Percentiles rank a stretch among this genome's conserved stretches.
phyloP scores from a whole-genome alignment of 2,329 filamentous ascomycete genomes.

The Hirsutella rhossiliensis region DNA sequence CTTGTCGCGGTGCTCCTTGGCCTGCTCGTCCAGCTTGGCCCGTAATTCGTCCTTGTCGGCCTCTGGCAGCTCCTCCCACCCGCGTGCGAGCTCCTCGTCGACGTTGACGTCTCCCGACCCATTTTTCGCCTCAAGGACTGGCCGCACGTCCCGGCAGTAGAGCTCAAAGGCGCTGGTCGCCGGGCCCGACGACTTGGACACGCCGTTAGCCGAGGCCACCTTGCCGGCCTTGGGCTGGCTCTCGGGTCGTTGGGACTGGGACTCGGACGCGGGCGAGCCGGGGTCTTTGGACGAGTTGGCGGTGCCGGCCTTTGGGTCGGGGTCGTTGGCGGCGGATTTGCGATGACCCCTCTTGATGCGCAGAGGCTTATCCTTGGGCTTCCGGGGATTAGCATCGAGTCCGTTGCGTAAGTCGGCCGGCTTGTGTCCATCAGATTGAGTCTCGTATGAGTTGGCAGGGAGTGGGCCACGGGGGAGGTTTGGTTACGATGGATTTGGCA shows the following conservation, averaged over 20 bases:
- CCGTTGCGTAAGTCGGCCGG: constrained; percentile 18
- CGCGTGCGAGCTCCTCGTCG: constrained; percentile 42
- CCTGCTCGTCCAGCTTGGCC: constrained; percentile 16
- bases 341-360: constrained; percentile 62
- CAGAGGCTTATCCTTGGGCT: constrained; percentile 70
- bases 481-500: constrained; percentile 4
- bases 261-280: constrained; percentile 35
- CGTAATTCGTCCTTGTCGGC: constrained; percentile 37
- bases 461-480: constrained; percentile 5
- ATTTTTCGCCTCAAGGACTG: constrained; percentile 29
- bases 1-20: constrained; percentile 12
- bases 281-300: constrained; percentile 34
- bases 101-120: constrained; percentile 28
- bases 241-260: constrained; percentile 22
- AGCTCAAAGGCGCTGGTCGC: constrained; percentile 40
- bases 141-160: constrained; percentile 38
- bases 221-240: constrained; percentile 15
- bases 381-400: constrained; percentile 22
- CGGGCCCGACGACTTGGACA: constrained; percentile 27
- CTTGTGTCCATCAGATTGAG: constrained; percentile 20
- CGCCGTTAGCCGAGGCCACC: constrained; percentile 23
- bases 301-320: constrained; percentile 27
- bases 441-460: constrained; percentile 17
- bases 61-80: constrained; percentile 41
- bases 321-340: constrained; percentile 39